Percentiles rank a stretch among this genome's conserved stretches.
Evolutionary conservation across 1,139 yeast genomes (phyloP).

Genomic region (Pichia sp.): DNA sequence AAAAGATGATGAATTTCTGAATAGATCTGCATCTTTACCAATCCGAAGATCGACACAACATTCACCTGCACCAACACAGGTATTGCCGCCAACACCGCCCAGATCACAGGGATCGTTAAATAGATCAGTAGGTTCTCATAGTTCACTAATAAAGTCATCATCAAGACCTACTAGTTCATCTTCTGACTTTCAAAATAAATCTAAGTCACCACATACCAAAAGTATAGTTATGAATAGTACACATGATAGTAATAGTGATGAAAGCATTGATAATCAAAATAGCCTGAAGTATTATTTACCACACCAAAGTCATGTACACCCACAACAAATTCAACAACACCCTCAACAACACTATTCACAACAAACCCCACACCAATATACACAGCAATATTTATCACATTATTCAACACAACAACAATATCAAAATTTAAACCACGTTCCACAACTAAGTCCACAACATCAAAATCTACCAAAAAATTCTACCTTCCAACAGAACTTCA

Average conservation of each 20-base stretch:
- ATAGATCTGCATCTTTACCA: slow-evolving; percentile 15
- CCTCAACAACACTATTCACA: slow-evolving; percentile 1
- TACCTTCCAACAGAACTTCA: neutral
- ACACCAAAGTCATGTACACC: neutral
- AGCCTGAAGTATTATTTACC: neutral
- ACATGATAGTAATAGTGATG: neutral
- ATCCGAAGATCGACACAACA: slow-evolving; percentile 6
- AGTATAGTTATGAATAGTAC: neutral
- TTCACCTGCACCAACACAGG: slow-evolving; percentile 8
- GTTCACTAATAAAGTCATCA: neutral
- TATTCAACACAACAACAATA: neutral
- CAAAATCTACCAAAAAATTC: neutral
- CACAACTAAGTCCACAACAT: neutral
- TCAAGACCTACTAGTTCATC: neutral
- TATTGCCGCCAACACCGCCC: slow-evolving; percentile 7
- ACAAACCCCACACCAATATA: neutral
- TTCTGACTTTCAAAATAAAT: neutral
- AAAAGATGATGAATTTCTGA: neutral
- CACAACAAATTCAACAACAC: neutral
- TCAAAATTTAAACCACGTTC: neutral
- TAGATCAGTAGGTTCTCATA: neutral
- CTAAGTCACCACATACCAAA: neutral
- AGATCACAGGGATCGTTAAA: neutral
- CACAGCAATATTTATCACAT: neutral
- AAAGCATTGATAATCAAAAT: neutral